A percentile compares a stretch with the other conserved stretches of the same genome.
phyloP scores from a whole-genome alignment of 805 yeast species.

The Crinitomyces ghanaensis region DNA sequence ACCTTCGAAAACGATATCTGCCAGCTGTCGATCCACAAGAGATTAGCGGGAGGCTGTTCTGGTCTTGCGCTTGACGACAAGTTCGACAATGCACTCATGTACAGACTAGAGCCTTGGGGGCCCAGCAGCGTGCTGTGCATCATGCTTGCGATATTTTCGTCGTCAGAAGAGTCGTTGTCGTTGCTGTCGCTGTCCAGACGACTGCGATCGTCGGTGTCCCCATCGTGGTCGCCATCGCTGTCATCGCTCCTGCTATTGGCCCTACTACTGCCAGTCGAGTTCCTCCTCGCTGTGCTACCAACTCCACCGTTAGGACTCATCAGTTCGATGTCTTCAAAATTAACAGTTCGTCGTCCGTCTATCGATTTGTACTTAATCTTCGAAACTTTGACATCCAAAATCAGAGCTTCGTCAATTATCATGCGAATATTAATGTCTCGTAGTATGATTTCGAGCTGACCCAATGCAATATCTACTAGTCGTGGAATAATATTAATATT shows the following conservation, averaged over 20 bases:
- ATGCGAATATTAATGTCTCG: slow-evolving; percentile 11
- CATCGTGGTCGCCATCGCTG: slow-evolving; percentile 1
- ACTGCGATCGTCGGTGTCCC: slow-evolving; percentile 3
- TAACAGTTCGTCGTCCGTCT: slow-evolving; percentile 4
- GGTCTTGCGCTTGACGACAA: slow-evolving; percentile 22
- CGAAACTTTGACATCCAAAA: slow-evolving; percentile 3
- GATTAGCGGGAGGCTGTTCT: slow-evolving; percentile 9
- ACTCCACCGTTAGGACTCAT: slow-evolving; percentile 2
- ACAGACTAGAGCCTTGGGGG: slow-evolving; percentile 57
- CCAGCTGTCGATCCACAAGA: slow-evolving; percentile 5
- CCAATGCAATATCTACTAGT: slow-evolving; percentile 30
- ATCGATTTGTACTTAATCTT: slow-evolving; percentile 5
- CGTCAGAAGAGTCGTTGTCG: slow-evolving; percentile 12
- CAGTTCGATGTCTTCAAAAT: slow-evolving; percentile 4
- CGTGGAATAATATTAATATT: slow-evolving; percentile 17
- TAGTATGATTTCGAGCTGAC: slow-evolving; percentile 22
- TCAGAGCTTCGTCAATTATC: slow-evolving; percentile 14
- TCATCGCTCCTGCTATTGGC: too few species aligned
- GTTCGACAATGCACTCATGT: slow-evolving; percentile 70
- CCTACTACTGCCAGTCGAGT: too few species aligned
- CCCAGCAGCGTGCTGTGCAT: slow-evolving; percentile 49
- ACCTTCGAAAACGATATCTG: slow-evolving; percentile 15
- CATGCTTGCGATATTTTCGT: slow-evolving; percentile 7
- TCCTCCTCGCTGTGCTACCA: too few species aligned
- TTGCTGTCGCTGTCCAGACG: slow-evolving; percentile 14